Evolutionary conservation across 2,329 filamentous ascomycete species (phyloP), one percentile per base, ranked within the genome.

Genomic region (Anisogramma anomala): DNA sequence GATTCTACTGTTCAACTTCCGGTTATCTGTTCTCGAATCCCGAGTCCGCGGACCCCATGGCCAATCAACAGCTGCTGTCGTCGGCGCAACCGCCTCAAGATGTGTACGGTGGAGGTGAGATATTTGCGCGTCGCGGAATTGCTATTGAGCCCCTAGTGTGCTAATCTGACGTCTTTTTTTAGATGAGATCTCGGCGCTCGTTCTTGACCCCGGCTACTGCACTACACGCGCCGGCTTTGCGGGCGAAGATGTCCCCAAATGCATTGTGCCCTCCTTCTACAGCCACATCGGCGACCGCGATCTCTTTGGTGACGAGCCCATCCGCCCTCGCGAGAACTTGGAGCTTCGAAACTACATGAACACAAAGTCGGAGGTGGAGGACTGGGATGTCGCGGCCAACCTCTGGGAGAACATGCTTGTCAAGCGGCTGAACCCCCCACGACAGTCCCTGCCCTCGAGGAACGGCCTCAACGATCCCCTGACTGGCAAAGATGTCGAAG

Each of bases 181-280:
- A 94, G 91, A 98, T 69, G 91, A 98, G 68, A 88, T 98, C 50
- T 93, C 88, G 26, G 93, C 93, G 39, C 83, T 98, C 52, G 85
- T 98, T 27, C 84, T 98, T 57, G 91, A 98, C 58, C 84, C 91
- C 3, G 91, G 93, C 48, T 95, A 87, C 66, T 85, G 84, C 57
- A 82, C 79, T 52, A 88, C 84, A 30, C 87, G 93, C 63, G 91
- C 88, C 46, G 91, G 91, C 44, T 98, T 96, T 57, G 93, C 93
- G 10, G 91, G 93, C 57, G 93, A 98, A 74, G 91, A 98, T 65
- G 82, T 87, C 1, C 91, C 91, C 52, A 96, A 96, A 68, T 87
- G 85, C 22, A 79, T 96, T 43, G 74, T 94, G 44, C 88, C 89
- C 20, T 91, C 87, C 33, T 86, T 83, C 66, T 98, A 98, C 65